Base-by-base conservation (phyloP, 495 filamentous ascomycete genomes). In the Hamigera avellanea region DNA sequence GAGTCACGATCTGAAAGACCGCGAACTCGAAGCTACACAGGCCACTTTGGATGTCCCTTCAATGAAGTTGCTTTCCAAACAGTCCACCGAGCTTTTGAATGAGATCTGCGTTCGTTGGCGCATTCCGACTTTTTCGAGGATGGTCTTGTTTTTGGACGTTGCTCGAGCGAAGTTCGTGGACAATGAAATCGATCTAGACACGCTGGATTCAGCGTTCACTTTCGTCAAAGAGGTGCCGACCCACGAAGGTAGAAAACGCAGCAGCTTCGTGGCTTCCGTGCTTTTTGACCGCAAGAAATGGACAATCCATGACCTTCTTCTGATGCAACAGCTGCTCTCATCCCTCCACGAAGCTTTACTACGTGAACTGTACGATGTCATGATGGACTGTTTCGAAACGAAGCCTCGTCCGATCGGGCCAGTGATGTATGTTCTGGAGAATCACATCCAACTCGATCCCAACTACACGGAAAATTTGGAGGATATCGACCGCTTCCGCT, bases 81-180 rank as follows among this genome's bases (percentile, higher is more conserved):
- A 83, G 32, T 91, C 86, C 1, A 69, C 71, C 8, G 86, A 95
- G 35, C 63, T 99, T 39, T 60, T 96, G 37, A 80, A 80, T 47
- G 89, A 96, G 49, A 69, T 94, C 28, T 82, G 76, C 47, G 59
- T 85, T 44, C 78, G 88, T 41, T 99, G 93, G 93, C 79, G 93
- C 16, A 75, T 99, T 41, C 89, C 91, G 14, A 73, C 75, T 32
- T 85, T 81, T 52, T 86, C 86, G 23, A 70, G 86, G 32, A 64
- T 88, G 36, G 73, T 87, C 2, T 62, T 93, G 8, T 83, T 93
- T 49, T 61, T 95, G 26, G 93, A 99, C 60, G 85, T 86, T 26
- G 72, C 85, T 28, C 71, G 76, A 14, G 77, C 81, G 47, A 91
- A 88, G 51, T 96, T 86, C 50, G 67, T 88, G 35, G 80, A 94